Evolutionary conservation across 345 rosid genomes (phyloP).

Genomic region (Hypericum perforatum): DNA sequence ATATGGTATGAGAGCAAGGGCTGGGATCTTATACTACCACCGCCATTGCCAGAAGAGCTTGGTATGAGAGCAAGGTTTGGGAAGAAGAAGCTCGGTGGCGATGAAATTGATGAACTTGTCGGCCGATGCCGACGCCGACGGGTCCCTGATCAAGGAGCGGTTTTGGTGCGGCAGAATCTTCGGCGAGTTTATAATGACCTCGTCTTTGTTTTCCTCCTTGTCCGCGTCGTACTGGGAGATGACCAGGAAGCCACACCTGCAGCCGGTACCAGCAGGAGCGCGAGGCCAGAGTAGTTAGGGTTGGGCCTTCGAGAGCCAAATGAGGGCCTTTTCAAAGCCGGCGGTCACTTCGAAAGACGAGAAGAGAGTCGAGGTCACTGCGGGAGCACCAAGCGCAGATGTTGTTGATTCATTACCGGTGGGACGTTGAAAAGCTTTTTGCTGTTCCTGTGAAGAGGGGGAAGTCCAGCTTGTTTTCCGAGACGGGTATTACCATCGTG

Average conservation of each 20-base stretch:
- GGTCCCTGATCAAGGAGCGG: conserved; percentile 46
- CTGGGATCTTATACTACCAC: too few species aligned
- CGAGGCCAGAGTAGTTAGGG: conserved; percentile 48
- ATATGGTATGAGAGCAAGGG: too few species aligned
- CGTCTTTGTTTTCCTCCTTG: conserved; percentile 56
- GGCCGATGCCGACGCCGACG: neutral
- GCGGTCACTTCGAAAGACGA: conserved; percentile 29
- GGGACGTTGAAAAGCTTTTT: conserved; percentile 71
- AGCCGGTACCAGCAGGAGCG: conserved; percentile 27
- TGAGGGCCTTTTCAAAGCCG: conserved; percentile 69
- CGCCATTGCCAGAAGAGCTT: too few species aligned
- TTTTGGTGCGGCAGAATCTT: conserved; percentile 90
- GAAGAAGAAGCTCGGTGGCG: too few species aligned
- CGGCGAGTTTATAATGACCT: conserved; percentile 76
- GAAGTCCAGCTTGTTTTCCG: conserved; percentile 40
- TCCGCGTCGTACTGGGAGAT: conserved; percentile 65
- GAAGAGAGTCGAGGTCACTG: conserved; percentile 35
- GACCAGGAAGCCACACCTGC: conserved; percentile 29
- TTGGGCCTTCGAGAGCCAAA: conserved; percentile 89
- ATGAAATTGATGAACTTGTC: too few species aligned
- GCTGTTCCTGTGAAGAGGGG: conserved; percentile 62
- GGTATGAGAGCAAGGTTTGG: too few species aligned
- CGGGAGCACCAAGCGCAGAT: conserved; percentile 82
- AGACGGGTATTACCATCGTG: conserved; percentile 60
- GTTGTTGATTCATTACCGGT: conserved; percentile 67